These are phyloP conservation scores for Botrytis cinerea DNA, from an alignment of 2,329 filamentous ascomycete genomes.

Conservation along the genomic window DNA sequence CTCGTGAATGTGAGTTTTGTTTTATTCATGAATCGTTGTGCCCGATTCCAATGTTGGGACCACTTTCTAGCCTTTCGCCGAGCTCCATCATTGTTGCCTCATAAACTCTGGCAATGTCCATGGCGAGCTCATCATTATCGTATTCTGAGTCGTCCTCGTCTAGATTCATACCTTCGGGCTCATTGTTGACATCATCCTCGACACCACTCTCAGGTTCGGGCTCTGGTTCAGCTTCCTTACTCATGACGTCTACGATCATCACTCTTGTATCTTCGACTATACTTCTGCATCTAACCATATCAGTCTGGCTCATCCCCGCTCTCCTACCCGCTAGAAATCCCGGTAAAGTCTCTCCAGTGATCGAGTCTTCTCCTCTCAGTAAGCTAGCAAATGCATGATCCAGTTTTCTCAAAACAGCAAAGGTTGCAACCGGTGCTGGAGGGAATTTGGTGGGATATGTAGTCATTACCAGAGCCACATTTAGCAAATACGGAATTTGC, in stretches of 20 bases:
- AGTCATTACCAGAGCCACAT: slow-evolving; percentile 70
- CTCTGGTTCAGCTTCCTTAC: slow-evolving; percentile 51
- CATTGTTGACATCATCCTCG: slow-evolving; percentile 23
- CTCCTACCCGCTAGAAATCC: slow-evolving; percentile 65
- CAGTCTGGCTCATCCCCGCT: slow-evolving; percentile 69
- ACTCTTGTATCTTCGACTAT: slow-evolving; percentile 76
- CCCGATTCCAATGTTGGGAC: slow-evolving; percentile 16
- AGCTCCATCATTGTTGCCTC: slow-evolving; percentile 76
- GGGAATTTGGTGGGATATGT: slow-evolving; percentile 74
- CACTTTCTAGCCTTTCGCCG: slow-evolving; percentile 61
- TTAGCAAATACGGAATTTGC: slow-evolving; percentile 82
- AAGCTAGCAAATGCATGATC: slow-evolving; percentile 82
- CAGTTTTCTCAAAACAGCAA: slow-evolving; percentile 72
- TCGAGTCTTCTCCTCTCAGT: slow-evolving; percentile 65
- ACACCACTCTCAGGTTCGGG: slow-evolving; percentile 35
- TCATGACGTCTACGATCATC: slow-evolving; percentile 68
- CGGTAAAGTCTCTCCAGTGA: slow-evolving; percentile 64
- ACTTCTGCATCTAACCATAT: slow-evolving; percentile 85
- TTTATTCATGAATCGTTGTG: slow-evolving; percentile 9
- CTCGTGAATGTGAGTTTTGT: background rate
- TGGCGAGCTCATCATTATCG: slow-evolving; percentile 58
- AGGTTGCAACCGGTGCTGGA: slow-evolving; percentile 66
- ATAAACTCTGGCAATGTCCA: slow-evolving; percentile 76
- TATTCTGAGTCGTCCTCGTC: slow-evolving; percentile 42
- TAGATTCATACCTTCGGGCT: slow-evolving; percentile 40